A percentile compares a stretch with the other conserved stretches of the same genome.
phyloP scores from a whole-genome alignment of 1,284 basidiomycete species.

The Puccinia coronata region DNA sequence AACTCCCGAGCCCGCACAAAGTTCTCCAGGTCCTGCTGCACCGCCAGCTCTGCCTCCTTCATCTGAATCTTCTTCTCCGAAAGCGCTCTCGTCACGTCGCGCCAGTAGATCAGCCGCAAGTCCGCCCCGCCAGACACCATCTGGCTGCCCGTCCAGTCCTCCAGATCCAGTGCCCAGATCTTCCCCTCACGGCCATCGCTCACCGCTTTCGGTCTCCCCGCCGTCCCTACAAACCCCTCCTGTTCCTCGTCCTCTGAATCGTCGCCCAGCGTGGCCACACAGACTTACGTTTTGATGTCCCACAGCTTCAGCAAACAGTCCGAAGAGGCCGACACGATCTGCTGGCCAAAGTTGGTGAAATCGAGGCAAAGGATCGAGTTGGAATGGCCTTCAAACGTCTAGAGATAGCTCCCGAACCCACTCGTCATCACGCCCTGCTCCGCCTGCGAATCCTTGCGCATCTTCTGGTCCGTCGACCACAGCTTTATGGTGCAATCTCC shows the following conservation, averaged over 20 bases:
- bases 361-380: constrained; percentile 93
- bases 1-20: constrained; percentile 86
- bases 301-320: constrained; percentile 96
- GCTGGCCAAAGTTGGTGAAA: constrained; percentile 79
- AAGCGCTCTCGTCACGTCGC: constrained; percentile 81
- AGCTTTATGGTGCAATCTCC: constrained; percentile 91
- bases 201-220: constrained; percentile 9
- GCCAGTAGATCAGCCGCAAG: constrained; percentile 88
- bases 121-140: constrained; percentile 93
- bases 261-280: constrained; percentile 84
- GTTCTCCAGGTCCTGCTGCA: constrained; percentile 95
- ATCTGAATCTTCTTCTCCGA: constrained; percentile 71
- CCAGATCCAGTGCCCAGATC: constrained; percentile 89
- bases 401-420: no score
- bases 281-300: constrained; percentile 86
- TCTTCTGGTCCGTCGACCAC: no score
- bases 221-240: constrained; percentile 59
- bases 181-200: constrained; percentile 57
- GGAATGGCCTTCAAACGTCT: constrained; percentile 94
- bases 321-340: constrained; percentile 82
- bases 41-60: constrained; percentile 71
- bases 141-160: constrained; percentile 69
- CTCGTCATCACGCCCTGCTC: no score
- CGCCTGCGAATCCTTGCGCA: no score
- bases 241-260: constrained; percentile 73